Percentiles rank a stretch among this genome's conserved stretches.
These are phyloP conservation scores for Chenopodium berlandieri DNA, from an alignment of 148 eudicot species.

Conservation along the genomic window DNA sequence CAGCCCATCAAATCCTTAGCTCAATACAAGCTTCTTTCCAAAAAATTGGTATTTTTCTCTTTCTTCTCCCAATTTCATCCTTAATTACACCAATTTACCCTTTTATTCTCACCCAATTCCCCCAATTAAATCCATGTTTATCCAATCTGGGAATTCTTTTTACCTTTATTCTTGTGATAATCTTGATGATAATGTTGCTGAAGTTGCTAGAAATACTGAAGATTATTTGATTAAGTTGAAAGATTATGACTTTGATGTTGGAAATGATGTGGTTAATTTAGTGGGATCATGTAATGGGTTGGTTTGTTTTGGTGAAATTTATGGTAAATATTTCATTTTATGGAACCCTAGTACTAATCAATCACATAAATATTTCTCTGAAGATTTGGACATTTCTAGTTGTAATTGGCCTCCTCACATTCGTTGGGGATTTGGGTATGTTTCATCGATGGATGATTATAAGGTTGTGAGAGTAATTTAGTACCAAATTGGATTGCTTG, in stretches of 20 bases:
- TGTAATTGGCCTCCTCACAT: not conserved
- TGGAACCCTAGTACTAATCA: constrained; percentile 3
- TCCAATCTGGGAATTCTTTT: not conserved
- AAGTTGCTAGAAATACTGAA: not conserved
- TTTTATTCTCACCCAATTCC: not conserved
- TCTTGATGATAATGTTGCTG: not conserved
- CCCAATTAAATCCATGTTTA: not conserved
- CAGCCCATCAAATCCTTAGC: constrained; percentile 11
- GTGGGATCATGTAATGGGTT: constrained; percentile 12
- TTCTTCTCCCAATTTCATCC: constrained; percentile 9
- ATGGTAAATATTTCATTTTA: not conserved
- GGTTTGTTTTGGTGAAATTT: not conserved
- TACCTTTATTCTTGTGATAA: constrained; percentile 5
- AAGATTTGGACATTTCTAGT: not conserved
- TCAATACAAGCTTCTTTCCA: constrained; percentile 18
- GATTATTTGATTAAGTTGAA: not conserved
- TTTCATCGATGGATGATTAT: not conserved
- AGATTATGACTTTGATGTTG: not conserved
- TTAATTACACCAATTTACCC: not conserved
- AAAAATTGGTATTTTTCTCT: constrained; percentile 26
- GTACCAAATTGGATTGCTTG: not conserved
- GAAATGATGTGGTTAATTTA: not conserved
- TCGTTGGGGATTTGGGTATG: constrained; percentile 8
- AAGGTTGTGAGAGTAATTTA: not conserved
- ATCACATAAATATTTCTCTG: not conserved